These are phyloP conservation scores for Psidium guajava DNA, from an alignment of 345 rosid genomes.

Conservation along the genomic window DNA sequence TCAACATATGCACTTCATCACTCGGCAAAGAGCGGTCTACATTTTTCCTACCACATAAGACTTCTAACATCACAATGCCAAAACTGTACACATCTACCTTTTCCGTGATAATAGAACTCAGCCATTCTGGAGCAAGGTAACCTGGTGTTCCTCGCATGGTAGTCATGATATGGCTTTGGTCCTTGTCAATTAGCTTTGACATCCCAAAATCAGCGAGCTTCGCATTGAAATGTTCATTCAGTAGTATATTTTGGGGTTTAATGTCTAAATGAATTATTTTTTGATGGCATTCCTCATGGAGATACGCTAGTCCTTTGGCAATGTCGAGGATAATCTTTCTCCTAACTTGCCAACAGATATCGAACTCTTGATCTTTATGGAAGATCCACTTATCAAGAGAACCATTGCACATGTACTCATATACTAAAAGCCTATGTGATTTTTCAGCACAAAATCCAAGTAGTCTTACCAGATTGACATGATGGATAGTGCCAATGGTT, in stretches of 20 bases:
- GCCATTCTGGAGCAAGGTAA: neutral
- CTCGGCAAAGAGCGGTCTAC: neutral
- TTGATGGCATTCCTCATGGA: neutral
- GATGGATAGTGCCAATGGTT: neutral
- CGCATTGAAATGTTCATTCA: neutral
- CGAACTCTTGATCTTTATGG: neutral
- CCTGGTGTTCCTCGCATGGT: neutral
- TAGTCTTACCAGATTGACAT: neutral
- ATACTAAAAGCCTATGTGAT: neutral
- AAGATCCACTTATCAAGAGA: neutral
- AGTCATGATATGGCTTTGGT: neutral
- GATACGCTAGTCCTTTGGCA: neutral
- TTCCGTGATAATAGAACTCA: neutral
- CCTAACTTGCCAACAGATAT: neutral
- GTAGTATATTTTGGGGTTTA: neutral
- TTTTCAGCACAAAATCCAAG: neutral
- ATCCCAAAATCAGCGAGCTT: neutral
- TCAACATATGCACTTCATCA: neutral
- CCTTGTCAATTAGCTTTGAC: accelerated
- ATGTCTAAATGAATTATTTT: neutral
- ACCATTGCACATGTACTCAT: neutral
- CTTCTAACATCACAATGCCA: neutral
- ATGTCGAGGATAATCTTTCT: neutral
- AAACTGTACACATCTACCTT: neutral
- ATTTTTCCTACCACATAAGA: neutral